Conservation (phyloP, 1,139 yeast genomes). For the Hansenula anomala region DNA sequence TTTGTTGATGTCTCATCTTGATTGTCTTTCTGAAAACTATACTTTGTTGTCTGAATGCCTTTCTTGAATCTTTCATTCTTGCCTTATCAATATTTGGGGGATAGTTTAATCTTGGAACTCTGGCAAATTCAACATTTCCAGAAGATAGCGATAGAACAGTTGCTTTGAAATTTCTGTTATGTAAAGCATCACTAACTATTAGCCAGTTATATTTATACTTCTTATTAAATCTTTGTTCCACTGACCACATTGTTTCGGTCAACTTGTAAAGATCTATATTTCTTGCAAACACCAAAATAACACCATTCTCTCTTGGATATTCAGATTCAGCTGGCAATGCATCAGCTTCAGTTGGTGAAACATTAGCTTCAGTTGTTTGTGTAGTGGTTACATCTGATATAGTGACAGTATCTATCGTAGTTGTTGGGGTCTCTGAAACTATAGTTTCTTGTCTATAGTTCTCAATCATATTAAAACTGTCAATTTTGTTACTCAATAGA, state of each 20-base stretch:
- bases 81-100: slow-evolving; percentile 55
- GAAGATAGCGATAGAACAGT: slow-evolving; percentile 36
- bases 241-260: slow-evolving; percentile 54
- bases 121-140: slow-evolving; percentile 42
- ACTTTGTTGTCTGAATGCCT: slow-evolving; percentile 34
- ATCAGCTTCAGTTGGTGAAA: background rate
- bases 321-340: background rate
- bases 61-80: slow-evolving; percentile 46
- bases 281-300: slow-evolving; percentile 74
- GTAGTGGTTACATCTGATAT: too few relatives aligned
- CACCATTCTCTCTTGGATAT: slow-evolving; percentile 45
- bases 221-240: slow-evolving; percentile 71
- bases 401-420: too few relatives aligned
- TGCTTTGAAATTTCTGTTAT: slow-evolving; percentile 39
- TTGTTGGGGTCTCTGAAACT: slow-evolving; percentile 2
- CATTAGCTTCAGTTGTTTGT: too few relatives aligned
- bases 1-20: slow-evolving; percentile 66
- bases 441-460: slow-evolving; percentile 3
- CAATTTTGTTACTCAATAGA: slow-evolving; percentile 8
- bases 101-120: slow-evolving; percentile 41
- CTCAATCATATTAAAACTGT: slow-evolving; percentile 8
- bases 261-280: slow-evolving; percentile 59
- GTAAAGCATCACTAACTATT: slow-evolving; percentile 54
- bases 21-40: slow-evolving; percentile 5
- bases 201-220: slow-evolving; percentile 68